Evolutionary conservation across 2,329 filamentous ascomycete genomes (phyloP), one percentile per base, ranked within the genome.

Genomic region (Aplosporella prunicola): DNA sequence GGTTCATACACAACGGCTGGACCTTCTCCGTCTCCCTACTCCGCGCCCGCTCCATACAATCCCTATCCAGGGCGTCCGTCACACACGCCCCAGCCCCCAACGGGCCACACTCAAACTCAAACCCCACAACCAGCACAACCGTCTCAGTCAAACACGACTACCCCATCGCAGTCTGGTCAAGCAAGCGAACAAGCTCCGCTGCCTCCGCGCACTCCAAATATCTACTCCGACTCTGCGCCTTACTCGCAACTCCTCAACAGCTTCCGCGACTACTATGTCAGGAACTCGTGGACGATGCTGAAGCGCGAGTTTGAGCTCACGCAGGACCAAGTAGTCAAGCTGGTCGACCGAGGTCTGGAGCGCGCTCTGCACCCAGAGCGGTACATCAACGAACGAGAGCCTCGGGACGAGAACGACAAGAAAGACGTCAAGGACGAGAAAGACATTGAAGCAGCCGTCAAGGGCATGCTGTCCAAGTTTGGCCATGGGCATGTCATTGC

Each of bases 381-480:
- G 14, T 40, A 35, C 27, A n/a, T 23, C 5, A 22, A 22, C 16
- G 16, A 34, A 9, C 30, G 32, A 17, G 38, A 40, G 7, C 29
- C 33, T 5, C 27, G 28, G 37, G 37, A 39, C 15, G 30, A 39
- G 14, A 39, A 11, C 6, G 38, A 32, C 5, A 40, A 29, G 6
- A 8, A 30, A n/a, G 38, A 40, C 28, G 25, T 35, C 15, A 40
- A 40, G 23, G 38, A 40, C n/a, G 38, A 40, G 17, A 35, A 32
- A 20, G 32, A 40, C 11, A 35, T 40, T 22, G 38, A 35, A 17
- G 32, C 35, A 18, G 38, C 38, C 9, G 38, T 40, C n/a, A 35
- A 40, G n/a, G 38, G 29, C 15, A 40, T 40, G 38, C 16, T 40
- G 26, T 35, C 31, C 25, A 35, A 40, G 20, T 40, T 40, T 22